Base-by-base conservation (phyloP, 768 basidiomycete species). In the Tricholoma terreum region DNA sequence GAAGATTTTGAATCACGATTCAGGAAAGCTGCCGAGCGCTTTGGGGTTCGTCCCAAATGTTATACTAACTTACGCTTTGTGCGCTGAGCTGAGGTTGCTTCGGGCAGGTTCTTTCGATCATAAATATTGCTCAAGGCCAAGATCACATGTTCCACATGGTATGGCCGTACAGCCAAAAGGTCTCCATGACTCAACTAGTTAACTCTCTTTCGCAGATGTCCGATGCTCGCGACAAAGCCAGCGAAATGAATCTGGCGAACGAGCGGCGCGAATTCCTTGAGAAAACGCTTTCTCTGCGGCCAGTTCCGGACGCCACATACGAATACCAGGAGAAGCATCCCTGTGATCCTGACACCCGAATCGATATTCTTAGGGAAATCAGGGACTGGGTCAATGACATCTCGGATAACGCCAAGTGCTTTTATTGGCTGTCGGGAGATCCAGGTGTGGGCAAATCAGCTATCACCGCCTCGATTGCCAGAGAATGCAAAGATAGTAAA, bases 261-360 rank as follows among this genome's bases (percentile, higher is more conserved):
- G n/a, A n/a, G n/a, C n/a, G n/a, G n/a, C n/a, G n/a, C n/a, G n/a
- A n/a, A n/a, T n/a, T n/a, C n/a, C n/a, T n/a, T n/a, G n/a, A n/a
- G n/a, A n/a, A n/a, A n/a, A n/a, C n/a, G n/a, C n/a, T n/a, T n/a
- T n/a, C n/a, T n/a, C n/a, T n/a, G n/a, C n/a, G n/a, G n/a, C n/a
- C n/a, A n/a, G n/a, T n/a, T n/a, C 56, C 63, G 2, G 38, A 52
- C 38, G 10, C 10, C 3, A 54, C 49, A 10, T 64, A 64, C 21
- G 58, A 50, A 36, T 42, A 53, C 17, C 63, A 64, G 43, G 61
- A 59, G 21, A 62, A 62, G 50, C 49, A 45, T 6, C 59, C 63
- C 3, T 64, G 63, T 31, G 63, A 64, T 46, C 38, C 45, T 15
- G 60, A 57, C n/a, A 65, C 64, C 7, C 52, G 64, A 3, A 53